Evolutionary conservation across 495 filamentous ascomycete genomes (phyloP).

Genomic region (Neurospora sp.): DNA sequence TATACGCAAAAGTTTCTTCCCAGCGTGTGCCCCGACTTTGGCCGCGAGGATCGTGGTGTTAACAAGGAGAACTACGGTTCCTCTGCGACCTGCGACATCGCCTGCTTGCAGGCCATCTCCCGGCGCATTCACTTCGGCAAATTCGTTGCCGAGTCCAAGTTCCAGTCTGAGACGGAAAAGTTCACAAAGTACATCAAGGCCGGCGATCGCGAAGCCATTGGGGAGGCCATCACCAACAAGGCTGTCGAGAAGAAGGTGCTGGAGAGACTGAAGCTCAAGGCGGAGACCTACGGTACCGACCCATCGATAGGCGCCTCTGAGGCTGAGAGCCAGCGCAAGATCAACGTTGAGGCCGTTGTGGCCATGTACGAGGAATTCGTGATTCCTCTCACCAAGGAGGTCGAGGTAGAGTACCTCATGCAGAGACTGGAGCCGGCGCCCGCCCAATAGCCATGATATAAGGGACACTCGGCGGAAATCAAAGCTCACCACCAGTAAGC

Average conservation of each 20-base stretch:
- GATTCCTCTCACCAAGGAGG: conserved; percentile 92
- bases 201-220: conserved; percentile 69
- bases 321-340: conserved; percentile 45
- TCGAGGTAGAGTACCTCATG: conserved; percentile 97
- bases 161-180: conserved; percentile 65
- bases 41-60: conserved; percentile 67
- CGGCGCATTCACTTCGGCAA: conserved; percentile 95
- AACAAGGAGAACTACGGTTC: conserved; percentile 92
- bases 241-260: conserved; percentile 88
- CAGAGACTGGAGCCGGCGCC: conserved; percentile 54
- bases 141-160: conserved; percentile 98
- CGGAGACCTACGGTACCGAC: conserved; percentile 89
- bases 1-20: conserved; percentile 83
- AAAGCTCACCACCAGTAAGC: background rate
- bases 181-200: conserved; percentile 74
- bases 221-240: conserved; percentile 78
- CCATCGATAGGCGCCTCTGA: conserved; percentile 36
- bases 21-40: conserved; percentile 61
- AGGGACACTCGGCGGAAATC: background rate
- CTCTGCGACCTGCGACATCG: conserved; percentile 81
- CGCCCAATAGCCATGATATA: background rate
- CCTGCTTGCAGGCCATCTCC: conserved; percentile 82
- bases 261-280: conserved; percentile 79
- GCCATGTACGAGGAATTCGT: conserved; percentile 93
- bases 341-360: conserved; percentile 87